These are phyloP conservation scores for Verticillium nonalfalfae DNA, from an alignment of 2,329 filamentous ascomycete genomes.

Conservation along the genomic window DNA sequence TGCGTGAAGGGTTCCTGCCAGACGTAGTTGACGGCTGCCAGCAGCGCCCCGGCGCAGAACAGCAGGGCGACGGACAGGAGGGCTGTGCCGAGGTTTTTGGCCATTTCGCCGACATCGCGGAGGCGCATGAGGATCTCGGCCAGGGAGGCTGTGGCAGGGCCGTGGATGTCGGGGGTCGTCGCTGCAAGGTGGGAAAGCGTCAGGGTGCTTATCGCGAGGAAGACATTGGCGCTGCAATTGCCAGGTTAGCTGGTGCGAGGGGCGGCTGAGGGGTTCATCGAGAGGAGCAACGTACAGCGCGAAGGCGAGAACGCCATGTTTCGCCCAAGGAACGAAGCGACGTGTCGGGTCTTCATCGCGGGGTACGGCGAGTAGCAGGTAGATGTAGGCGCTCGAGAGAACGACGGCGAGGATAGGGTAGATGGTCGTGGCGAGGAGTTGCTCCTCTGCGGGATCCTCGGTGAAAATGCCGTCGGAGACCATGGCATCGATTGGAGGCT, in stretches of 20 bases:
- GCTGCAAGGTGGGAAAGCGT: not conserved
- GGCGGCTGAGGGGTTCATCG: not conserved
- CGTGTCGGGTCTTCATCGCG: not conserved
- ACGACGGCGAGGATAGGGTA: not conserved
- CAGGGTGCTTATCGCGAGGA: not conserved
- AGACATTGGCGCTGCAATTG: not conserved
- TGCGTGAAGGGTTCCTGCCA: not conserved
- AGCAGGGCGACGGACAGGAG: not conserved
- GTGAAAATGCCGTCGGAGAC: not conserved
- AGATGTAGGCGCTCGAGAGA: not conserved
- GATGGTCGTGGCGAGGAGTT: not conserved
- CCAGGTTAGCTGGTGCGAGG: not conserved
- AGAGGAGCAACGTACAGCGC: not conserved
- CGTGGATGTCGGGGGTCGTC: not conserved
- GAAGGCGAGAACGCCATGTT: not conserved
- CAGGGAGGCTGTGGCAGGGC: not conserved
- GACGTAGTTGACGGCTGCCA: not conserved
- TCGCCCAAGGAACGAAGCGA: not conserved
- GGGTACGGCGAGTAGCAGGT: not conserved
- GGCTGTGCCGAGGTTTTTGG: not conserved
- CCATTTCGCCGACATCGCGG: not conserved
- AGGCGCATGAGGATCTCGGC: not conserved
- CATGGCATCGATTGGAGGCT: not conserved
- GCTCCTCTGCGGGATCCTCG: not conserved
- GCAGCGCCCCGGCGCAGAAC: not conserved